These are phyloP conservation scores for Ambrosiella xylebori DNA, from an alignment of 2,329 filamentous ascomycete species.

Conservation along the genomic window DNA sequence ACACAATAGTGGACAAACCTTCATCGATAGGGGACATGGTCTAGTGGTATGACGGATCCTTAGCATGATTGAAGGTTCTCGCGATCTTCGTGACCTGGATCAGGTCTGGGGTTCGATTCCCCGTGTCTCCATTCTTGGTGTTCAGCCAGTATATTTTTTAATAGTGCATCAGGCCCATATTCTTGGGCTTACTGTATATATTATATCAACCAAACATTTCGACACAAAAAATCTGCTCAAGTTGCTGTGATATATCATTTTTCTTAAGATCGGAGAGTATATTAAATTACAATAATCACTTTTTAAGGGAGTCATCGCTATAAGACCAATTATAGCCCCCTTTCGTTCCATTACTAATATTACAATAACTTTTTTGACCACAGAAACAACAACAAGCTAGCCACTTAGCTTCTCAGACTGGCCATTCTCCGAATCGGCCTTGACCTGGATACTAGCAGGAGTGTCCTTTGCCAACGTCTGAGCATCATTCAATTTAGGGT, in stretches of 20 bases:
- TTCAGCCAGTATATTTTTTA: not conserved
- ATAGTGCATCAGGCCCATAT: not conserved
- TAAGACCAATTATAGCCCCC: not conserved
- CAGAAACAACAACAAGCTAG: not conserved
- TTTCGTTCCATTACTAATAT: not conserved
- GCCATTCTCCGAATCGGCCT: not conserved
- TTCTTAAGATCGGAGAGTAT: no score
- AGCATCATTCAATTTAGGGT: slow-evolving; percentile 28
- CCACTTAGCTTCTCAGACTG: not conserved
- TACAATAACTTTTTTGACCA: not conserved
- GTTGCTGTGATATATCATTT: no score
- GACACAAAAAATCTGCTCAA: no score
- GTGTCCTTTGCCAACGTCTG: slow-evolving; percentile 25
- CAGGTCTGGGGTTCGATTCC: slow-evolving; percentile 13
- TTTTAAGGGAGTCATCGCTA: no score
- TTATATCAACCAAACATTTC: no score
- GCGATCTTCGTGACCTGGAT: not conserved
- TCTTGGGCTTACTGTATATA: not conserved
- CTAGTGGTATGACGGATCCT: slow-evolving; percentile 13
- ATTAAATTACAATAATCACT: no score
- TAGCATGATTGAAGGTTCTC: slow-evolving; percentile 4
- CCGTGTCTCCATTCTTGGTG: slow-evolving; percentile 4
- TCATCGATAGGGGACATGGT: slow-evolving; percentile 7
- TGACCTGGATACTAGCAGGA: not conserved
- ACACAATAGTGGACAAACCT: no score